Evolutionary conservation across 768 basidiomycete species (phyloP).

Genomic region (Mycena galopus): DNA sequence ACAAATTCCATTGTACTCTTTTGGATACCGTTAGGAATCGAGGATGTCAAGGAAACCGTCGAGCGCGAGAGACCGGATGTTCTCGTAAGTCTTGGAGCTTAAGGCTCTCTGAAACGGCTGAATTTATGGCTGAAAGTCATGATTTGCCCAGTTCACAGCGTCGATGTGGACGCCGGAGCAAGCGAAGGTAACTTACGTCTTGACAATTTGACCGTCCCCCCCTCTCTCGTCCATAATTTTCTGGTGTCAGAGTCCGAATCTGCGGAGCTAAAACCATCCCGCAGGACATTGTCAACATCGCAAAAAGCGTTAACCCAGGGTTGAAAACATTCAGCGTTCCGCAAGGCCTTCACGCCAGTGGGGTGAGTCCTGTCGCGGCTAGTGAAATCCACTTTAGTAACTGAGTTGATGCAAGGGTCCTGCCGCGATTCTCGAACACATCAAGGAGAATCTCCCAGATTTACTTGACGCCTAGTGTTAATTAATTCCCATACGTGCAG

Average conservation of each 20-base stretch:
- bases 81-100: neutral
- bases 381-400: neutral
- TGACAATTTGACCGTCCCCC: too few species aligned
- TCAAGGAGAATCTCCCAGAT: slow-evolving; percentile 13
- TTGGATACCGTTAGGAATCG: neutral
- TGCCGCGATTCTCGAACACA: slow-evolving; percentile 1
- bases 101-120: neutral
- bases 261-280: neutral
- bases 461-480: neutral
- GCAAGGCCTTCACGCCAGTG: neutral
- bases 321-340: slow-evolving; percentile 5
- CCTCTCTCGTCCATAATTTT: neutral
- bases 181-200: slow-evolving; percentile 7
- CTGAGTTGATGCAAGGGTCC: neutral
- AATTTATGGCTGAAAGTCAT: neutral
- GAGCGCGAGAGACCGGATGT: neutral
- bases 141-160: neutral
- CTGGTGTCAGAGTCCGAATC: neutral
- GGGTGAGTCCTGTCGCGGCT: neutral
- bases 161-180: slow-evolving; percentile 15
- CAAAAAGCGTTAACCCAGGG: slow-evolving; percentile 3
- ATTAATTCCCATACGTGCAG: too few species aligned
- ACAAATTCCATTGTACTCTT: too few species aligned
- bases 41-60: neutral
- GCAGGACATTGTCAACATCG: slow-evolving; percentile 11